phyloP scores from a whole-genome alignment of 495 filamentous ascomycete genomes.

The Hypoxylon lienhwacheense region DNA sequence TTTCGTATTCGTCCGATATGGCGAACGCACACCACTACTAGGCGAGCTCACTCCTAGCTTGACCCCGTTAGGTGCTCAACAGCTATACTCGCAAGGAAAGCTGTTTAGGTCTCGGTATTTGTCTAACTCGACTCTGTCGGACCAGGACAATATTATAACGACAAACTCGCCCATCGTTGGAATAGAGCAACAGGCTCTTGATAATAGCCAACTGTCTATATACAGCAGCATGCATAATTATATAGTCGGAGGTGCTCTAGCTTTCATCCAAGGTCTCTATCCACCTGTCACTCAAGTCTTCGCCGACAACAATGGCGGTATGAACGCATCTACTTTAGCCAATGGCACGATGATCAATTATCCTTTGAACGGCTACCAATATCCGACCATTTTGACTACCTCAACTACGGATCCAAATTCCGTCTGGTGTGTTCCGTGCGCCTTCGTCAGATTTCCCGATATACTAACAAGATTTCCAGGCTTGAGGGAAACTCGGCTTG shows the following conservation, averaged over 20 bases:
- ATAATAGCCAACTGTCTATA: conserved; percentile 44
- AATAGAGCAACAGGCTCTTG: conserved; percentile 41
- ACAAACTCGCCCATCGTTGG: conserved; percentile 38
- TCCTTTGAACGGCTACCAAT: conserved; percentile 48
- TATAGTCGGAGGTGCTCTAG: conserved; percentile 40
- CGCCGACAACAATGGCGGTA: conserved; percentile 35
- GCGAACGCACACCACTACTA: conserved; percentile 45
- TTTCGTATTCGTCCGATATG: conserved; percentile 45
- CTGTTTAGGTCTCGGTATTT: conserved; percentile 45
- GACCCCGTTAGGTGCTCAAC: conserved; percentile 48
- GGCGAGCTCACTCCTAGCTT: conserved; percentile 25
- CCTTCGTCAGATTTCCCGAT: background rate
- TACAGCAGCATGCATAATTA: conserved; percentile 40
- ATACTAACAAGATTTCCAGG: conserved; percentile 25
- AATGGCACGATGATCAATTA: conserved; percentile 42
- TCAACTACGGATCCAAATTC: conserved; percentile 39
- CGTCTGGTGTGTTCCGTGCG: conserved; percentile 37
- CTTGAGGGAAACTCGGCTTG: conserved; percentile 40
- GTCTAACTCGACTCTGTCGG: conserved; percentile 21
- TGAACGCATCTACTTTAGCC: conserved; percentile 32
- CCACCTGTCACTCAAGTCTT: conserved; percentile 40
- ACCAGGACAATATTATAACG: conserved; percentile 28
- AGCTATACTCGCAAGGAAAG: conserved; percentile 43
- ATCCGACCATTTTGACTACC: conserved; percentile 42
- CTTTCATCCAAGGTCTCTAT: conserved; percentile 51